Evolutionary conservation across 2,329 filamentous ascomycete species (phyloP).

Genomic region (Alternaria brassicicola): DNA sequence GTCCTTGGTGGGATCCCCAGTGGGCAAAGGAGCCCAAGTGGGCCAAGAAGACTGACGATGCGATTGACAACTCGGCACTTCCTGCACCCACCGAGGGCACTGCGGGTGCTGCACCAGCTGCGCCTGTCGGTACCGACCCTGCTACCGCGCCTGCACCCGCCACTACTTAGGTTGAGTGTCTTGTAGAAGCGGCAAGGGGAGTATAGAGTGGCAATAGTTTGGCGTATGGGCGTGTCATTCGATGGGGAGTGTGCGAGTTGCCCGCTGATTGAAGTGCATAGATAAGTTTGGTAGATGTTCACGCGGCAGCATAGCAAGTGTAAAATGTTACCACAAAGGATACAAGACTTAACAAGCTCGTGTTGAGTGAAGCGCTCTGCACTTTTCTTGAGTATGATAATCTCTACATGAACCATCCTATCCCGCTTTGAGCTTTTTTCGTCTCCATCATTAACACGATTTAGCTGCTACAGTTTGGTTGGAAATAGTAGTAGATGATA

Average conservation of each 20-base stretch:
- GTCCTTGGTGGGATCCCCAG: conserved; percentile 81
- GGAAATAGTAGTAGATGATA: not conserved
- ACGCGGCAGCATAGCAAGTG: conserved; percentile 3
- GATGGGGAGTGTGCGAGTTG: not conserved
- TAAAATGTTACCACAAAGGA: conserved; percentile 5
- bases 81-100: conserved; percentile 34
- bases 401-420: not conserved
- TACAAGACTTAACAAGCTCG: not conserved
- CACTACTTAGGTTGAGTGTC: conserved; percentile 48
- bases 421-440: not conserved
- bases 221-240: conserved; percentile 10
- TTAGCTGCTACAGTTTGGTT: not conserved
- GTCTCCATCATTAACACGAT: not conserved
- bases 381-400: not conserved
- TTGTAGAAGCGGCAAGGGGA: not conserved
- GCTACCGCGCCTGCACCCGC: conserved; percentile 18
- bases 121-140: conserved; percentile 21
- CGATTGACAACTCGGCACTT: conserved; percentile 42
- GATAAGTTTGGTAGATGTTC: conserved; percentile 6
- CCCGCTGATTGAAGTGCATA: conserved; percentile 5
- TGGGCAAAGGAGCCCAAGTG: conserved; percentile 66
- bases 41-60: conserved; percentile 48
- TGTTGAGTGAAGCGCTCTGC: not conserved
- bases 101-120: conserved; percentile 25
- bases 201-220: not conserved